Evolutionary conservation across 805 yeast genomes (phyloP).

Genomic region (Candida boidinii): DNA sequence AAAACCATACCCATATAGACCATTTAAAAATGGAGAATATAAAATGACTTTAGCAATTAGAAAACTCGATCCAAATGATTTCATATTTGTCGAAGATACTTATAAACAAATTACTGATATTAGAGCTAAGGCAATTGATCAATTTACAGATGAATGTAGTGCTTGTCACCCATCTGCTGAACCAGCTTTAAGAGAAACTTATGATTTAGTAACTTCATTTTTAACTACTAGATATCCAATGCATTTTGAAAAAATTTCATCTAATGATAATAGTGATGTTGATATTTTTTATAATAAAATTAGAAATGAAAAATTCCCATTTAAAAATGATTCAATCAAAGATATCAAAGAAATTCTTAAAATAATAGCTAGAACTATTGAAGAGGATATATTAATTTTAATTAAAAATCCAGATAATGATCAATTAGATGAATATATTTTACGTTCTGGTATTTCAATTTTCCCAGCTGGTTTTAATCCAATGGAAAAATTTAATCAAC

Average conservation of each 20-base stretch:
- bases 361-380: constrained; percentile 27
- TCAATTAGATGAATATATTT: constrained; percentile 43
- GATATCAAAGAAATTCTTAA: constrained; percentile 9
- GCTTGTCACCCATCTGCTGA: constrained; percentile 22
- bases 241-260: constrained; percentile 28
- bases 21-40: constrained; percentile 42
- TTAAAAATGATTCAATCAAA: constrained; percentile 9
- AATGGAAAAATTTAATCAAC: constrained; percentile 36
- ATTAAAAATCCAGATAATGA: constrained; percentile 30
- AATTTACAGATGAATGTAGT: constrained; percentile 24
- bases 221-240: constrained; percentile 43
- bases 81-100: constrained; percentile 55
- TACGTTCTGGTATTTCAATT: constrained; percentile 48
- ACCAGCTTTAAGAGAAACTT: constrained; percentile 33
- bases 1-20: constrained; percentile 34
- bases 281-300: constrained; percentile 29
- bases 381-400: constrained; percentile 57
- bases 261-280: constrained; percentile 14
- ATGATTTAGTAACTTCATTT: constrained; percentile 18
- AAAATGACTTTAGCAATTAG: constrained; percentile 57
- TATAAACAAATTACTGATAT: constrained; percentile 37
- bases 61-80: constrained; percentile 38
- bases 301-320: constrained; percentile 31
- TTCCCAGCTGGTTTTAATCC: constrained; percentile 76
- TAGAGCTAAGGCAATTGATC: constrained; percentile 25